Evolutionary conservation across 768 basidiomycete species (phyloP).

Genomic region (Termitomyces sp.): DNA sequence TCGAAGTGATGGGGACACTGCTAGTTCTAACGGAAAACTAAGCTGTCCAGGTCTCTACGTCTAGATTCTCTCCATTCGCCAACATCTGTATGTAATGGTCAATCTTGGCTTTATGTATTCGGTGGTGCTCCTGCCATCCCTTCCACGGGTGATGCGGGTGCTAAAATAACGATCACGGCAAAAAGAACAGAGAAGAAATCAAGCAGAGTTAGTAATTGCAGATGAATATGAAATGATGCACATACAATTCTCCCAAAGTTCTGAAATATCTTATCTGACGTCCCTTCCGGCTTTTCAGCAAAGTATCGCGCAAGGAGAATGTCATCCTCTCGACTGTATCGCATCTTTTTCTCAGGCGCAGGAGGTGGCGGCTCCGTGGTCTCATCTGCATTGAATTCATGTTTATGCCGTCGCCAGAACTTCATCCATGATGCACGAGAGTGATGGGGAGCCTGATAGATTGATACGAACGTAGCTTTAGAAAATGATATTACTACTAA

Average conservation of each 20-base stretch:
- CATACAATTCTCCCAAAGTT: constrained; percentile 66
- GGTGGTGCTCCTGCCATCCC: constrained; percentile 90
- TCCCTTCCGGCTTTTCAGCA: constrained; percentile 66
- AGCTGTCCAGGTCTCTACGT: constrained; percentile 11
- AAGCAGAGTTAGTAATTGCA: not conserved
- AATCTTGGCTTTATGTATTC: constrained; percentile 83
- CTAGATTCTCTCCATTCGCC: constrained; percentile 46
- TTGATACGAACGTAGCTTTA: not conserved
- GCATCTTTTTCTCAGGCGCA: constrained; percentile 83
- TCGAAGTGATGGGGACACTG: no score
- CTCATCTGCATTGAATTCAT: constrained; percentile 67
- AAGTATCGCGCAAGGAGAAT: constrained; percentile 75
- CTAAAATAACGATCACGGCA: constrained; percentile 27
- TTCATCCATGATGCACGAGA: constrained; percentile 95
- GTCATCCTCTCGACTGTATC: constrained; percentile 78
- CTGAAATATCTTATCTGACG: constrained; percentile 82
- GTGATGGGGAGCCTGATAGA: constrained; percentile 73
- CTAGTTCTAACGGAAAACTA: no score
- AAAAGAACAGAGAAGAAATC: not conserved
- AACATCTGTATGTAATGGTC: constrained; percentile 71
- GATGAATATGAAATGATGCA: constrained; percentile 4
- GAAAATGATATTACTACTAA: not conserved
- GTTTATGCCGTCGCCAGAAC: constrained; percentile 84
- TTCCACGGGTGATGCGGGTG: constrained; percentile 91
- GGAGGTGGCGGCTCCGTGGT: constrained; percentile 65